Evolutionary conservation across 352 stramenopile species (phyloP).

Genomic region (Phytophthora litchii): DNA sequence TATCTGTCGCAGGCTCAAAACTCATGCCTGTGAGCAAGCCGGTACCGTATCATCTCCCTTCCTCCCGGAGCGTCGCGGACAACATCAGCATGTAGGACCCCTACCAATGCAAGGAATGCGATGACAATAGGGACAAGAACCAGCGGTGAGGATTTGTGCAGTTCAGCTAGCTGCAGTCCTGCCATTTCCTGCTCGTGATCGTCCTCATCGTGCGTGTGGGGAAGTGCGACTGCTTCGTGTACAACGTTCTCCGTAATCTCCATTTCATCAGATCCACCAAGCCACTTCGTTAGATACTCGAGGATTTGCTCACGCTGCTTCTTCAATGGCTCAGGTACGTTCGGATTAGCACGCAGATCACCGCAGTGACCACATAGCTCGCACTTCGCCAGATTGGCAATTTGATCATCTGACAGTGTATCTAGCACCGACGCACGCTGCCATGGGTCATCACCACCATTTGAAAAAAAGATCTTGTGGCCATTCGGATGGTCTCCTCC

Average conservation of each 20-base stretch:
- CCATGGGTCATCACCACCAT: conserved; percentile 87
- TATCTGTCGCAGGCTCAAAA: conserved; percentile 21
- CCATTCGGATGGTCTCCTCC: conserved; percentile 71
- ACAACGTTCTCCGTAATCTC: conserved; percentile 15
- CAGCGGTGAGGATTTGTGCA: conserved; percentile 64
- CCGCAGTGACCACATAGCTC: conserved; percentile 86
- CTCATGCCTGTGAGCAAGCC: conserved; percentile 42
- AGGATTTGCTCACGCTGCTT: conserved; percentile 73
- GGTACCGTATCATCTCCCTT: conserved; percentile 42
- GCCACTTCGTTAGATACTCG: conserved; percentile 68
- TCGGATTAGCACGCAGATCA: conserved; percentile 56
- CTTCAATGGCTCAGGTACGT: conserved; percentile 62
- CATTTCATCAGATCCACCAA: conserved; percentile 26
- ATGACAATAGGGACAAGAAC: conserved; percentile 73
- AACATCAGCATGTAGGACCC: conserved; percentile 60
- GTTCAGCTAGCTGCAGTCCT: conserved; percentile 18
- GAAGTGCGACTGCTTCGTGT: conserved; percentile 16
- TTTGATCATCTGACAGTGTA: conserved; percentile 59
- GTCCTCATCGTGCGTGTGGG: conserved; percentile 21
- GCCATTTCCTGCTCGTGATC: conserved; percentile 28
- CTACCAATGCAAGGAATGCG: conserved; percentile 56
- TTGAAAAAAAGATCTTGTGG: conserved; percentile 87
- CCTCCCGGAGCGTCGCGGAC: conserved; percentile 49
- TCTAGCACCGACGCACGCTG: conserved; percentile 75
- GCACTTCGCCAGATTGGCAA: conserved; percentile 76